Evolutionary conservation across 768 basidiomycete genomes (phyloP), one percentile per base, ranked within the genome.

Genomic region (Neoboletus subvelutipes): DNA sequence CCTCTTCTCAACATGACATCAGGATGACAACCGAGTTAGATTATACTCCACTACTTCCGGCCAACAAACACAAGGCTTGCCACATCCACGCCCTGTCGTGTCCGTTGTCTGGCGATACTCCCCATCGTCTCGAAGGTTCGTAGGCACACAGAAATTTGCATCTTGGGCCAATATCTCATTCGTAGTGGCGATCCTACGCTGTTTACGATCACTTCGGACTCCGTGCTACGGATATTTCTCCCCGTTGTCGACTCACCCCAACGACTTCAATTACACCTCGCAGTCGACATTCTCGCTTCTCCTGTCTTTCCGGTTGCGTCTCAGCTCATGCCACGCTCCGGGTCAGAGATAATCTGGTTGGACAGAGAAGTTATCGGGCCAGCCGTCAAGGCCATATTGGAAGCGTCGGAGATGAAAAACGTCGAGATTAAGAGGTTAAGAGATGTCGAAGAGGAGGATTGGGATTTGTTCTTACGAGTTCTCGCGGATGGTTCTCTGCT

Each of bases 191-290:
- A 92, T 67, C 76, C 87, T 2, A 84, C 88, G 53, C 77, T 96
- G 4, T 94, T 90, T 68, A 94, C 92, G 36, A 81, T 91, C 57
- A 92, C 94, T 15, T 82, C 84, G 26, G 90, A 94, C 64, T 83
- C 90, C 1, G 88, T 87, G 5, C 70, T 96, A 36, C 85, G 94
- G 24, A 84, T 97, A 65, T 95, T 92, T 71, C 75, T 90, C 34
- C 92, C 94, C 6, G 91, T 97, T 13, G 75, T 97, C 45, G 94
- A 97, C 69, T 84, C 86, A 17, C 92, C 93, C 13, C 84, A 86
- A 59, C 82, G 84, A 67, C 78, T 97, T 40, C 94, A 96, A 70
- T 80, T 97, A 5, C 92, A 94, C 66, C 83, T 87, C 8, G 80
- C 89, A 3, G 68, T 95, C 46, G 91, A 94, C 67, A 70, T 85